phyloP scores from a whole-genome alignment of 352 stramenopile genomes.

The Globisporangium lucens region DNA sequence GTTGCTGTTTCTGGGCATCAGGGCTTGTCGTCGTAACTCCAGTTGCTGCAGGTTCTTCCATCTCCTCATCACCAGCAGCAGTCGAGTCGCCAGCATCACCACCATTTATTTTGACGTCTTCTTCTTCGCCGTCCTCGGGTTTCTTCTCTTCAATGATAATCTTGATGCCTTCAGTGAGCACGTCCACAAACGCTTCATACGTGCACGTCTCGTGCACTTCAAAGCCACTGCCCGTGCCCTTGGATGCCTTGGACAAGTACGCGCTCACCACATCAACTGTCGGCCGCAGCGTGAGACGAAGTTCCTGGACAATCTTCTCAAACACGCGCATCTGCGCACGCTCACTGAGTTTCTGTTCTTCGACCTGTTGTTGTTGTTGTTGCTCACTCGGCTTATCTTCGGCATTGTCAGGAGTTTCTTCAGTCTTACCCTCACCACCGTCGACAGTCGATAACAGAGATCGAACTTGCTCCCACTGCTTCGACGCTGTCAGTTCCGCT shows the following conservation, averaged over 20 bases:
- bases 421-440: neutral
- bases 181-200: constrained; percentile 35
- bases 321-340: constrained; percentile 46
- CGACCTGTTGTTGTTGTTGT: neutral
- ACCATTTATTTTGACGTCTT: constrained; percentile 15
- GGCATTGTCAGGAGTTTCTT: neutral
- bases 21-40: neutral
- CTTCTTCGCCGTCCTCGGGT: constrained; percentile 65
- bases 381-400: neutral
- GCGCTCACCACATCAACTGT: constrained; percentile 21
- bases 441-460: neutral
- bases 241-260: constrained; percentile 24
- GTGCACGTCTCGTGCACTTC: constrained; percentile 29
- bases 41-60: neutral
- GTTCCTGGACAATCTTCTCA: constrained; percentile 43
- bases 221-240: constrained; percentile 16
- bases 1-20: constrained; percentile 20
- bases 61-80: constrained; percentile 8
- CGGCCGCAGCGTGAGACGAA: constrained; percentile 34
- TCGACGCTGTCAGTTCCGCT: constrained; percentile 10
- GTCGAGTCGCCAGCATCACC: neutral
- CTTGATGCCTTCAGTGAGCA: constrained; percentile 33
- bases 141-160: constrained; percentile 39
- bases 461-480: constrained; percentile 5
- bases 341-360: constrained; percentile 32